Base-by-base conservation (phyloP, 768 basidiomycete genomes). In the Lactifluus subvellereus region DNA sequence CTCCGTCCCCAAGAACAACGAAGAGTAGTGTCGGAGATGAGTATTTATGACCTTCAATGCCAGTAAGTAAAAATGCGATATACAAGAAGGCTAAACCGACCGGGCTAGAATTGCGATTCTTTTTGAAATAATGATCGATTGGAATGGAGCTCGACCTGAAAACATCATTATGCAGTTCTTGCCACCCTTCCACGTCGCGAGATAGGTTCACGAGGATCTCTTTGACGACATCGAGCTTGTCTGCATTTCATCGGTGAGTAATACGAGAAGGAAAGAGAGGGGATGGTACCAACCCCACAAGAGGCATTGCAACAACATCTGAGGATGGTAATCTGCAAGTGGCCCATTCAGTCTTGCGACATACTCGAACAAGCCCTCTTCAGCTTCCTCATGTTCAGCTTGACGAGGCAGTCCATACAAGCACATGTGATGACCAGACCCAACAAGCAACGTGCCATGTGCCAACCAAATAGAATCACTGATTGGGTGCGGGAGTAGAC, bases 391-490 rank as follows among this genome's bases (percentile, higher is more conserved):
- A 56, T 66, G 30, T 70, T 62, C 62, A 9, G 62, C 60, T 48
- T 62, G 68, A 27, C 54, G 52, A 45, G 69, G 75, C 62, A 85
- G 84, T 53, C 87, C 86, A 73, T 84, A 94, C 48, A 96, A 79
- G 66, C 84, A 85, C 80, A 96, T 82, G 68, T 94, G 86, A 70
- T 91, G 90, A 0, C 90, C 89, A 32, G 88, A 85, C 42, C 85
- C 92, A 42, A 97, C 78, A 3, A 95, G 80, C 49, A 98, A 77
- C 4, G 87, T 86, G 16, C 94, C 93, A 66, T 87, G 81, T 10
- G 88, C 84, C 5, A 93, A 80, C 94, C 94, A 97, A 43, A 95
- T 92, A 2, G 94, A 96, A 71, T 97, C 92, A 47, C 78, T 84
- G 69, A 97, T 95, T 2, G 85, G 80, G 60, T 87, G 82, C 0